These are phyloP conservation scores for Chalciporus sphaerocephalus DNA, from an alignment of 768 basidiomycete species.

Conservation along the genomic window DNA sequence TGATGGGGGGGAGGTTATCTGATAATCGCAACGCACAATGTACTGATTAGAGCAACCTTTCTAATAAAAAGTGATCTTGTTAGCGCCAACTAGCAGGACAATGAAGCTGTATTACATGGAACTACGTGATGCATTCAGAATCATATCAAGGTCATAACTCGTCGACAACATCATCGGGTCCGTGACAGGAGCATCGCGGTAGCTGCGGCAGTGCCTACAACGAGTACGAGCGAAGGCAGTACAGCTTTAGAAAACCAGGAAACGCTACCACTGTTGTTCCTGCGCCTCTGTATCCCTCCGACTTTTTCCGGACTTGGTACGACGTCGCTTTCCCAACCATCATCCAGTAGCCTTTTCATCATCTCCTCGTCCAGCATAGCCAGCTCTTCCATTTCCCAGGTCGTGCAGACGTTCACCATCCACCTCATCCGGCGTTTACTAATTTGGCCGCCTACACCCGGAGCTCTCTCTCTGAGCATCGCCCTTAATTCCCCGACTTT, in stretches of 20 bases:
- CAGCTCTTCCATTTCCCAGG: slow-evolving; percentile 83
- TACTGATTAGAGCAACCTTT: no score
- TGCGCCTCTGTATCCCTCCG: slow-evolving; percentile 25
- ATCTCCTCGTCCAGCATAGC: slow-evolving; percentile 59
- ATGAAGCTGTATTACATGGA: no score
- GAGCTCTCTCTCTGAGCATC: slow-evolving; percentile 72
- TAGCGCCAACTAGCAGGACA: no score
- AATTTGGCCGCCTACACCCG: slow-evolving; percentile 74
- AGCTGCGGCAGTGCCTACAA: slow-evolving; percentile 40
- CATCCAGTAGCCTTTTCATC: slow-evolving; percentile 65
- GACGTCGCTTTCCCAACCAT: slow-evolving; percentile 76
- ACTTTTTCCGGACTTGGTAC: slow-evolving; percentile 46
- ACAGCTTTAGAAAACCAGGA: slow-evolving; percentile 16
- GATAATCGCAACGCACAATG: no score
- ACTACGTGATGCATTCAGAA: no score
- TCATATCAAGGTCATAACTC: no score
- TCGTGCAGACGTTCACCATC: slow-evolving; percentile 85
- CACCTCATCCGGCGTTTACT: slow-evolving; percentile 84
- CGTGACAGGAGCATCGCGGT: slow-evolving; percentile 30
- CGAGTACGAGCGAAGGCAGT: slow-evolving; percentile 37
- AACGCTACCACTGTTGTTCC: slow-evolving; percentile 1
- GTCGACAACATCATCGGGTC: slow-evolving; percentile 32
- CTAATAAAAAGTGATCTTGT: no score
- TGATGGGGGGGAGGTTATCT: no score
- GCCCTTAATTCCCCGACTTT: slow-evolving; percentile 72